Conservation (phyloP, 345 rosid species). For the Angophora floribunda region DNA sequence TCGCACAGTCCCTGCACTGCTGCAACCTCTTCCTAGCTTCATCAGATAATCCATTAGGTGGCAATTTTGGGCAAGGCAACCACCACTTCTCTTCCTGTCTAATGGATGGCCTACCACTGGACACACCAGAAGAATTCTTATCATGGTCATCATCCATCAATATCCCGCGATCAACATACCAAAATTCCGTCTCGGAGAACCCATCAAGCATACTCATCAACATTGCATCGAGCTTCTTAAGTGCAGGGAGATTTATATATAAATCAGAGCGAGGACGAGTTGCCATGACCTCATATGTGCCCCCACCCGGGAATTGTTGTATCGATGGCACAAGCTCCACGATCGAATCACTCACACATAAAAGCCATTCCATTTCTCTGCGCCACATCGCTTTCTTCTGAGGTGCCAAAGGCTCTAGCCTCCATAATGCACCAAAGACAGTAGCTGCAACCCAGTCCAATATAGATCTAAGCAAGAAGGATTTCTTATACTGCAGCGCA, state of each 20-base stretch:
- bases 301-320: conserved; percentile 90
- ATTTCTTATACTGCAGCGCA: not conserved
- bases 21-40: conserved; percentile 74
- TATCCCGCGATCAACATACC: conserved; percentile 91
- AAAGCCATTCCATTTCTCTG: conserved; percentile 94
- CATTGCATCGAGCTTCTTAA: conserved; percentile 96
- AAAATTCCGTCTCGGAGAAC: conserved; percentile 65
- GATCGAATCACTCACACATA: conserved; percentile 86
- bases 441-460: conserved; percentile 41
- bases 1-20: conserved; percentile 81
- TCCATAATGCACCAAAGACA: conserved; percentile 92
- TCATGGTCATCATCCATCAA: conserved; percentile 50
- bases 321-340: conserved; percentile 95
- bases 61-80: conserved; percentile 84
- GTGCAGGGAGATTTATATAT: conserved; percentile 86
- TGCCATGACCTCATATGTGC: conserved; percentile 88
- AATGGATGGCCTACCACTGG: conserved; percentile 52
- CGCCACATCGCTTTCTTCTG: conserved; percentile 91
- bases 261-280: conserved; percentile 84
- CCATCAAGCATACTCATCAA: conserved; percentile 70
- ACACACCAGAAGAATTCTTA: conserved; percentile 29
- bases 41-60: conserved; percentile 63
- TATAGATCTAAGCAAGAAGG: not conserved
- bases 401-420: conserved; percentile 81
- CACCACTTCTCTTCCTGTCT: conserved; percentile 98